phyloP scores from a whole-genome alignment of 1,139 yeast species.

The Kodamaea sp. region DNA sequence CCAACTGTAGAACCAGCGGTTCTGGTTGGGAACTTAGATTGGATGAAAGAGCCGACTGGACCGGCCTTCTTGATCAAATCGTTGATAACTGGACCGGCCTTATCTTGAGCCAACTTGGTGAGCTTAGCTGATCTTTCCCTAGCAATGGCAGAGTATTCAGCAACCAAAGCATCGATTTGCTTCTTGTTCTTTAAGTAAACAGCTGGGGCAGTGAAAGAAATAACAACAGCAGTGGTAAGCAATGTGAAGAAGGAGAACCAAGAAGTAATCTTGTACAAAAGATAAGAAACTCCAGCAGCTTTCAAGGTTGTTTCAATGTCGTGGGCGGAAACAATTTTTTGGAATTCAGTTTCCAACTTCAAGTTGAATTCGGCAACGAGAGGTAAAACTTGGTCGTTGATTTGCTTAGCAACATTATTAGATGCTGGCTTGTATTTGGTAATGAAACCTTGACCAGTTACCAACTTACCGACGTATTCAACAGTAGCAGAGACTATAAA shows the following conservation, averaged over 20 bases:
- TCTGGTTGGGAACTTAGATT: slow-evolving; percentile 62
- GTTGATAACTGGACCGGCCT: slow-evolving; percentile 47
- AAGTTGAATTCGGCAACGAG: slow-evolving; percentile 41
- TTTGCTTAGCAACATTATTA: slow-evolving; percentile 34
- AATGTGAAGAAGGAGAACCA: slow-evolving; percentile 73
- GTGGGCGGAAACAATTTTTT: slow-evolving; percentile 62
- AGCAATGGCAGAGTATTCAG: slow-evolving; percentile 52
- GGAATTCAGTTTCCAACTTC: slow-evolving; percentile 45
- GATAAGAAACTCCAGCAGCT: slow-evolving; percentile 63
- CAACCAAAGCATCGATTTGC: slow-evolving; percentile 74
- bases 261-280: slow-evolving; percentile 70
- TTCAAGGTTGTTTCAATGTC: slow-evolving; percentile 67
- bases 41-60: slow-evolving; percentile 58
- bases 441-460: slow-evolving; percentile 70
- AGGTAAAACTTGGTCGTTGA: slow-evolving; percentile 43
- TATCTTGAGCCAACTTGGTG: slow-evolving; percentile 49
- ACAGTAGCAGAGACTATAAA: slow-evolving; percentile 55
- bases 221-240: slow-evolving; percentile 52
- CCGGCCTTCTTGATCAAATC: slow-evolving; percentile 54
- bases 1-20: slow-evolving; percentile 72
- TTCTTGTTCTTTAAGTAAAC: slow-evolving; percentile 70
- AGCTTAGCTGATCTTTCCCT: slow-evolving; percentile 54
- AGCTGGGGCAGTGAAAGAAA: slow-evolving; percentile 73
- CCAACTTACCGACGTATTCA: slow-evolving; percentile 62
- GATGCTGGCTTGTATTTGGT: slow-evolving; percentile 57